A percentile compares a stretch with the other conserved stretches of the same genome.
These are phyloP conservation scores for Scenedesmus sp. DNA, from an alignment of 163 green algal species.

Conservation along the genomic window DNA sequence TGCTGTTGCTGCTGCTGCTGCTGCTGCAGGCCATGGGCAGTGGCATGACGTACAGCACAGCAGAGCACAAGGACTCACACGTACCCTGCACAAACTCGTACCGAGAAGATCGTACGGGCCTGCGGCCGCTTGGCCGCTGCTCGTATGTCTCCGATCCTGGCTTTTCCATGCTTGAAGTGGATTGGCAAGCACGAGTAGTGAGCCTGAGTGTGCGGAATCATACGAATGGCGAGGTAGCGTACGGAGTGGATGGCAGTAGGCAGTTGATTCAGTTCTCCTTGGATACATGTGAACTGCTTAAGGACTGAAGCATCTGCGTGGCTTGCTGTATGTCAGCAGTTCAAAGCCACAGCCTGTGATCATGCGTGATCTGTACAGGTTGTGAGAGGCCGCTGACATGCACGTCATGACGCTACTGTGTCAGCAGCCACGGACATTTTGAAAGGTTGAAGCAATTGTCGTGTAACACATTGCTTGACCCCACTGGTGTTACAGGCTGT, in stretches of 20 bases:
- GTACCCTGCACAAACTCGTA: conserved; percentile 54
- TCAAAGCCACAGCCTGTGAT: background rate
- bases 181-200: conserved; percentile 22
- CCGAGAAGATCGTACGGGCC: conserved; percentile 63
- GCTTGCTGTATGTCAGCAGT: background rate
- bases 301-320: background rate
- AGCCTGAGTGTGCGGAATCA: conserved; percentile 30
- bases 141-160: conserved; percentile 57
- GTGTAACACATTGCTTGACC: too few species aligned
- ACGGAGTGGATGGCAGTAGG: conserved; percentile 20
- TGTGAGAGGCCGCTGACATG: too few species aligned
- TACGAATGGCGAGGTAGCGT: conserved; percentile 19
- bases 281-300: conserved; percentile 19
- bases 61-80: conserved; percentile 23
- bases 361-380: too few species aligned
- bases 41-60: conserved; percentile 64
- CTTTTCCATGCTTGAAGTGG: conserved; percentile 65
- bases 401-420: too few species aligned
- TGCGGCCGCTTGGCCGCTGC: conserved; percentile 66
- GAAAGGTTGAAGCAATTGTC: too few species aligned
- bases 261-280: conserved; percentile 28
- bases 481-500: too few species aligned
- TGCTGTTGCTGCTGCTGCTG: background rate
- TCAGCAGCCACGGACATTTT: too few species aligned
- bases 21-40: conserved; percentile 65